Evolutionary conservation across 805 yeast species (phyloP).

Genomic region (Candida michaelii): DNA sequence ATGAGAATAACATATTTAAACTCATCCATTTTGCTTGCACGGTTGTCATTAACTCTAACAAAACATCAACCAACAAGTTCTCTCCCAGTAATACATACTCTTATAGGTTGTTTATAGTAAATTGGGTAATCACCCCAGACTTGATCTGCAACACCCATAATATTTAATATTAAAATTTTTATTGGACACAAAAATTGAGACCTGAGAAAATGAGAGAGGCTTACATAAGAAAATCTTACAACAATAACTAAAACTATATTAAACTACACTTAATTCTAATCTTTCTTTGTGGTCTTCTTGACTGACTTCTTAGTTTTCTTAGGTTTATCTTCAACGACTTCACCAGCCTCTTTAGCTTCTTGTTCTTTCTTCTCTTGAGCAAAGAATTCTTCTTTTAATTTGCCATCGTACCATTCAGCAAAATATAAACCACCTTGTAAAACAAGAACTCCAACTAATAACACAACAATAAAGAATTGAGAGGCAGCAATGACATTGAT

Average conservation of each 20-base stretch:
- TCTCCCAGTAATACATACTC: conserved; percentile 44
- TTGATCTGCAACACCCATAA: conserved; percentile 32
- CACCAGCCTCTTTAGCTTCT: conserved; percentile 7
- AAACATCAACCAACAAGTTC: no score
- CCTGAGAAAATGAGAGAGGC: not conserved
- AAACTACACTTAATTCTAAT: conserved; percentile 6
- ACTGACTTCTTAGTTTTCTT: conserved; percentile 15
- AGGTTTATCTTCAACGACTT: conserved; percentile 1
- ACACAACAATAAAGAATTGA: conserved; percentile 68
- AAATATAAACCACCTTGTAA: conserved; percentile 89
- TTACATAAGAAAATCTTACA: conserved; percentile 1
- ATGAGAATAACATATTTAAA: no score
- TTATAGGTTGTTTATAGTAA: conserved; percentile 60
- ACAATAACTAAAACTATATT: not conserved
- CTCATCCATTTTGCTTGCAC: no score
- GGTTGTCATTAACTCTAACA: no score
- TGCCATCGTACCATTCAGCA: conserved; percentile 62
- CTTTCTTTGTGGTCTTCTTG: conserved; percentile 7
- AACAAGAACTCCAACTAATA: conserved; percentile 74
- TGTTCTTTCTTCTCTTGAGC: conserved; percentile 21
- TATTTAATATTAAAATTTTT: conserved; percentile 13
- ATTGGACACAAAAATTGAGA: conserved; percentile 14
- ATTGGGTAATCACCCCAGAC: conserved; percentile 54
- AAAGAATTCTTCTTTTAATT: conserved; percentile 32
- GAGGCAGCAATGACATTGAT: conserved; percentile 90